Percentiles rank a stretch among this genome's conserved stretches.
These are phyloP conservation scores for Wallacemonas rigidus DNA, from an alignment of 208 protist species.

Conservation along the genomic window DNA sequence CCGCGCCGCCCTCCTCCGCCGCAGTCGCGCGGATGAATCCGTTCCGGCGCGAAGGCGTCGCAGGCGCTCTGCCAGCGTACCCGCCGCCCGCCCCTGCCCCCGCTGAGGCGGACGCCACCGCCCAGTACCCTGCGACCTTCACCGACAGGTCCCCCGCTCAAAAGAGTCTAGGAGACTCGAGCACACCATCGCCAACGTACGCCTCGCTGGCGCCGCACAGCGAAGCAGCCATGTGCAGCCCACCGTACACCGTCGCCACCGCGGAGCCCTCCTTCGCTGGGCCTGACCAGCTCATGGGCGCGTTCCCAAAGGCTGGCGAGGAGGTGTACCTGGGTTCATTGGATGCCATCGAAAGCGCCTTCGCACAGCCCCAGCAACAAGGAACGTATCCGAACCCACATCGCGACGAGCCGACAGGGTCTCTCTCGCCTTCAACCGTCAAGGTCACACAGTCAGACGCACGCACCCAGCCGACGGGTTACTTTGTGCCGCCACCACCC, in stretches of 20 bases:
- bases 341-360: no score
- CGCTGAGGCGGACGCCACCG: background rate
- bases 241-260: background rate
- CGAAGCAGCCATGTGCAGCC: background rate
- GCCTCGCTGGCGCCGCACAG: background rate
- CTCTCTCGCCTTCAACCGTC: no score
- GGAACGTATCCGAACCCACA: no score
- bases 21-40: background rate
- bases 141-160: no score
- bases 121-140: no score
- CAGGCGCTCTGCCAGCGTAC: background rate
- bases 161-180: no score
- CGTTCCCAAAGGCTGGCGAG: slow-evolving; percentile 1
- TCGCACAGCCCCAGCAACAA: no score
- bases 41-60: background rate
- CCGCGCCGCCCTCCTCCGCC: background rate
- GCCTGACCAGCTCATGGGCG: background rate
- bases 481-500: no score
- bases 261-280: slow-evolving; percentile 4
- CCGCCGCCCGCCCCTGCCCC: background rate
- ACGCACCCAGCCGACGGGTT: no score
- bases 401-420: no score
- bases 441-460: no score
- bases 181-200: no score
- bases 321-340: background rate